phyloP scores from a whole-genome alignment of 805 yeast genomes.

The Candida morakotiae region DNA sequence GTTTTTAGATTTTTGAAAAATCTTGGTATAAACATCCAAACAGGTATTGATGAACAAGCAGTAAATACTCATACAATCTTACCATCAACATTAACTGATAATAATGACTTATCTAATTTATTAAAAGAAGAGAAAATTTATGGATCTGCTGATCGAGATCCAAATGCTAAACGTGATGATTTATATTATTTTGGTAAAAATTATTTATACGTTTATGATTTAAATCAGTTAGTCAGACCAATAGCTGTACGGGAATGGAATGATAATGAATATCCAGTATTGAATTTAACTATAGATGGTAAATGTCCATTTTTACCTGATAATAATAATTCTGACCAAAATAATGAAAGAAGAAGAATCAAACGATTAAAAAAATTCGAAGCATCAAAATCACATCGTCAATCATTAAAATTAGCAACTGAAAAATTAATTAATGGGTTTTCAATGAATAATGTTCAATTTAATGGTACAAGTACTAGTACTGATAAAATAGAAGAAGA shows the following conservation, averaged over 20 bases:
- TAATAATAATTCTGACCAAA: constrained; percentile 29
- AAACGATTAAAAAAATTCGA: constrained; percentile 37
- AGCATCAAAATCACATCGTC: constrained; percentile 40
- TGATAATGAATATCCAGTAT: constrained; percentile 48
- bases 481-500: constrained; percentile 17
- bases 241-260: constrained; percentile 80
- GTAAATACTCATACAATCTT: constrained; percentile 12
- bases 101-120: constrained; percentile 39
- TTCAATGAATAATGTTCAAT: constrained; percentile 11
- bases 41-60: constrained; percentile 18
- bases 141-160: constrained; percentile 89
- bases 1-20: constrained; percentile 73
- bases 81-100: constrained; percentile 6
- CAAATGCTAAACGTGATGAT: constrained; percentile 79
- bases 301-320: constrained; percentile 81
- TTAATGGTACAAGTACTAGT: constrained; percentile 24
- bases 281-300: constrained; percentile 64
- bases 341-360: constrained; percentile 36
- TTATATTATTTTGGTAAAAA: constrained; percentile 70
- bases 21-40: constrained; percentile 35
- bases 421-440: constrained; percentile 22
- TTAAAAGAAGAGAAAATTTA: constrained; percentile 79
- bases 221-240: constrained; percentile 74
- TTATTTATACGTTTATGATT: constrained; percentile 76
- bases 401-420: constrained; percentile 31